Base-by-base conservation (phyloP, 2,329 filamentous ascomycete species). In the Metarhizium guizhouense region DNA sequence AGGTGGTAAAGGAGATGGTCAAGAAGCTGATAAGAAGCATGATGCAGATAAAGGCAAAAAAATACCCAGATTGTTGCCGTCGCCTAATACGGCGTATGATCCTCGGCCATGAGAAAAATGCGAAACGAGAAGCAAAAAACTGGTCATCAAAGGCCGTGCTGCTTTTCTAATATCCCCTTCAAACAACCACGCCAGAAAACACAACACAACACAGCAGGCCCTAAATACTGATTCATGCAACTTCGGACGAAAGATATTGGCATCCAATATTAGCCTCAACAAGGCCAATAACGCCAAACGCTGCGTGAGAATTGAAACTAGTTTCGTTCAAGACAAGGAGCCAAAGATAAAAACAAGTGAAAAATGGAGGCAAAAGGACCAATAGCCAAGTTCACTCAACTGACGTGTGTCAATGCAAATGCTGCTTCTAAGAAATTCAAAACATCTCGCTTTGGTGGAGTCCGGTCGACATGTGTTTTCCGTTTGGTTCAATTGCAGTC, bases 371-470 rank as follows among this genome's bases (percentile, higher is more conserved):
- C 8, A 13, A 14, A 29, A 48, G 4, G 25, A 48, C 7, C 25
- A 13, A 48, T 6, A 29, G 20, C 25, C 20, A 14, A 14, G 25
- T 2, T 48, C 25, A 6, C 7, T 30, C 45, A 48, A 16, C 18
- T 30, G 45, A 48, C 45, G 45, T 30, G 43, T 13, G 25, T 48
- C 20, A 48, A 29, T 48, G 45, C 45, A 48, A 48, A 48, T 29
- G 13, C 25, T 30, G 42, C 48, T 36, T 4, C 47, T 8, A 30
- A 47, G 49, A 20, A 42, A 36, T 30, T 59, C 67, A 83, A 60
- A 83, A 78, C 77, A 84, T 78, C 68, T 83, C 79, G 65, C 73
- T 80, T 54, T 70, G 70, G 60, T 79, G 73, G 40, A 83, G 66
- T 0, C 80, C 80, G 13, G 78, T 83, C 34, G 75, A 73, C 49